Base-by-base conservation (phyloP, 768 basidiomycete genomes). In the Pleurotus platypus region DNA sequence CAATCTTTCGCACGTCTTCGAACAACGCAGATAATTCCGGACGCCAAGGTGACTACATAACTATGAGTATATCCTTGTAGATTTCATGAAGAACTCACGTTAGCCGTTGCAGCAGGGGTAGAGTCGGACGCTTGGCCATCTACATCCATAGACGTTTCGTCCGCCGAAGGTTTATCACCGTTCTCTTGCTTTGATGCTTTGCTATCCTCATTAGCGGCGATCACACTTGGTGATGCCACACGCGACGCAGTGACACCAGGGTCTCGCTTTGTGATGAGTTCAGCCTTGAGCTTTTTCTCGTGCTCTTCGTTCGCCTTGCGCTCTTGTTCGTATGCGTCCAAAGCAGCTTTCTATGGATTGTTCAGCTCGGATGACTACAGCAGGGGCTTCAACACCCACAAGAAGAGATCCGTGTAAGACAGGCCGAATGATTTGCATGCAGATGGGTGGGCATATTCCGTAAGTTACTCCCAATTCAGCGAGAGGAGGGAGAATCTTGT, bases 361-460 rank as follows among this genome's bases (percentile, higher is more conserved):
- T 67, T 42, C 59, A 60, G 50, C 47, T 55, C 26, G 49, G 49
- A 20, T 27, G 15, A 30, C 37, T 35, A 18, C 26, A 61, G 9
- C 27, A 60, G 5, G 24, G 24, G 11, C 46, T 40, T 48, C 38
- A 5, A 61, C 50, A 73, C 80, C 57, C 67, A 88, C 88, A 63
- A 90, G 70, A 46, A 91, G 72, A 26, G 78, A 72, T 7, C 74
- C 73, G 60, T 90, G 84, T 45, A 91, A 75, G 55, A 89, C 86
- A 12, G 96, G 94, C 13, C 97, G 84, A 39, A 92, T 81, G 57
- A 98, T 88, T 67, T 95, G 93, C 91, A 98, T 97, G 54, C 94
- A 92, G 56, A 97, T 87, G 11, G 90, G 83, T 38, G 90, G 84
- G 58, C 86, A 84, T 46, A 99, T 84, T 5, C 89, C 90, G 70